These are phyloP conservation scores for Castanospermum australe DNA, from an alignment of 306 rosid genomes.

Conservation along the genomic window DNA sequence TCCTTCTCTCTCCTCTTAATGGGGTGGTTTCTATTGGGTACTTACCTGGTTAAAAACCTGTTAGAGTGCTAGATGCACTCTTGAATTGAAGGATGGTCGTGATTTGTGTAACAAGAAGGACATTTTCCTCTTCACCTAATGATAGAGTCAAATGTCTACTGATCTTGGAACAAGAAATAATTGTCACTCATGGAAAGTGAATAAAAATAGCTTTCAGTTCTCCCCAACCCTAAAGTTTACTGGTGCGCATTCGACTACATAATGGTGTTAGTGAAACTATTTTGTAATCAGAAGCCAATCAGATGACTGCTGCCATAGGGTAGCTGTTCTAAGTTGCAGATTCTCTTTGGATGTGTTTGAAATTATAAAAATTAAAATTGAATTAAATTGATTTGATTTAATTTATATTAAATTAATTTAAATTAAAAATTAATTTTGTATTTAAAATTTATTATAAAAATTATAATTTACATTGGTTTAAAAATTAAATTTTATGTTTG, in stretches of 20 bases:
- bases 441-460: no score
- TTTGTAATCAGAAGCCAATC: neutral
- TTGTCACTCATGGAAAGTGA: neutral
- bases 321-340: neutral
- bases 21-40: constrained; percentile 75
- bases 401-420: no score
- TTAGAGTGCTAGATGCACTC: constrained; percentile 55
- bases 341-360: no score
- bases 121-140: neutral
- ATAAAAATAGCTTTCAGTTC: neutral
- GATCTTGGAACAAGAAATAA: constrained; percentile 4
- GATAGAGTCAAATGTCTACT: neutral
- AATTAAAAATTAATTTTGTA: no score
- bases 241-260: neutral
- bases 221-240: neutral
- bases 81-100: constrained; percentile 22
- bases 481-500: no score
- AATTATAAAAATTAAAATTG: no score
- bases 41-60: constrained; percentile 54
- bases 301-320: neutral
- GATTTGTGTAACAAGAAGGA: neutral
- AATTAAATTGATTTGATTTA: no score
- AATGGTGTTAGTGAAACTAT: neutral
- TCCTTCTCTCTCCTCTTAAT: constrained; percentile 67
- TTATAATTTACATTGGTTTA: no score